Conservation (phyloP, 2,329 filamentous ascomycete genomes). For the Ascomycota sp. region DNA sequence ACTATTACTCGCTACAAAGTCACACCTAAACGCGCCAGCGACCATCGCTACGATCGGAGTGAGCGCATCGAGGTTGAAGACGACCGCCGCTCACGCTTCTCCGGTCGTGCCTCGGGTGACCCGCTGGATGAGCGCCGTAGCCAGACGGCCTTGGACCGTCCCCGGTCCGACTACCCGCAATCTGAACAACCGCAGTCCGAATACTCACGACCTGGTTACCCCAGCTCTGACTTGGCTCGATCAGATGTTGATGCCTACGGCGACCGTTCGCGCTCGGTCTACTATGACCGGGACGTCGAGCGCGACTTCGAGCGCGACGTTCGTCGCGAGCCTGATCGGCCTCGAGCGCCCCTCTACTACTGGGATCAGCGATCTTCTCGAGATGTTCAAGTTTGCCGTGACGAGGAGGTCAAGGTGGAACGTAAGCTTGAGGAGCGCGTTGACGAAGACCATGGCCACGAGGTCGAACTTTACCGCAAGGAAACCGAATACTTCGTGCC, state of each 20-base stretch:
- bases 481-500: slow-evolving; percentile 42
- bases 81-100: slow-evolving; percentile 22
- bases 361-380: slow-evolving; percentile 21
- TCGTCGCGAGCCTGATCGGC: slow-evolving; percentile 8
- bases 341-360: slow-evolving; percentile 19
- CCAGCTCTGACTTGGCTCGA: slow-evolving; percentile 3
- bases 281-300: slow-evolving; percentile 25
- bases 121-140: slow-evolving; percentile 21
- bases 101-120: slow-evolving; percentile 20
- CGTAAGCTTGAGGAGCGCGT: slow-evolving; percentile 29
- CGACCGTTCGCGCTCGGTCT: slow-evolving; percentile 16
- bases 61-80: slow-evolving; percentile 24
- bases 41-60: slow-evolving; percentile 16
- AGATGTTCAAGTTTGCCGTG: slow-evolving; percentile 15
- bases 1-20: slow-evolving; percentile 35
- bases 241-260: slow-evolving; percentile 25
- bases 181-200: neutral
- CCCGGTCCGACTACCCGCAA: slow-evolving; percentile 19
- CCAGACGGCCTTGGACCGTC: slow-evolving; percentile 22
- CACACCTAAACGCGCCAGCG: slow-evolving; percentile 16
- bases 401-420: slow-evolving; percentile 33
- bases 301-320: slow-evolving; percentile 15
- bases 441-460: slow-evolving; percentile 23
- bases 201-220: neutral
- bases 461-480: slow-evolving; percentile 37